Evolutionary conservation across 1,284 basidiomycete genomes (phyloP).

Genomic region (Xanthoconium separans): DNA sequence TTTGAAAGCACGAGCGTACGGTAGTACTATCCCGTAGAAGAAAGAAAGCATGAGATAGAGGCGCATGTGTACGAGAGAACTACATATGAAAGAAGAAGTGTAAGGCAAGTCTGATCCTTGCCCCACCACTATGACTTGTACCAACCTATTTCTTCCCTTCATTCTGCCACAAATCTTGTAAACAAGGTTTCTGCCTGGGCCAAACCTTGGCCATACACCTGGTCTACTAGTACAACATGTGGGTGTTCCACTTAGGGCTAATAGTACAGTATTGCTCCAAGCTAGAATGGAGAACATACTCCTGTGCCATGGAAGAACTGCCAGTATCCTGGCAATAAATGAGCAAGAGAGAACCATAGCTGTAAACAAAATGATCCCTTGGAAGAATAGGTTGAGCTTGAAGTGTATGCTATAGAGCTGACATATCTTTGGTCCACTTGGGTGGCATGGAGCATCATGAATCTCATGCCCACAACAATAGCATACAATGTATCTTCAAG

Average conservation of each 20-base stretch:
- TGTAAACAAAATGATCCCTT: slow-evolving; percentile 1
- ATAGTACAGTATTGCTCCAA: neutral
- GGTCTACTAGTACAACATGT: slow-evolving; percentile 19
- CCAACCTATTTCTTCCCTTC: no score
- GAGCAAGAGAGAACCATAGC: slow-evolving; percentile 35
- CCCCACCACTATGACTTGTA: no score
- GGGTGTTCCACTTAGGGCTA: neutral
- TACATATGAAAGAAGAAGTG: no score
- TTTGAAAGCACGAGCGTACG: no score
- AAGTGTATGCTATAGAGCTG: slow-evolving; percentile 35
- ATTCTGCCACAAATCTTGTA: no score
- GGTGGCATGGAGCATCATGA: slow-evolving; percentile 24
- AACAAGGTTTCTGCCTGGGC: no score
- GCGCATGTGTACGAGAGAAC: no score
- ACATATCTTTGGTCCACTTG: slow-evolving; percentile 31
- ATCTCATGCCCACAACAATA: slow-evolving; percentile 30
- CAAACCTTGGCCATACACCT: no score
- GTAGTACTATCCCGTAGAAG: no score
- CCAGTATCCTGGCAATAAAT: slow-evolving; percentile 34
- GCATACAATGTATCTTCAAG: no score
- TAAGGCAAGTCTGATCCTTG: no score
- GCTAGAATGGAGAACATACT: slow-evolving; percentile 11
- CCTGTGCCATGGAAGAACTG: slow-evolving; percentile 24
- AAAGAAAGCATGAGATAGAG: no score
- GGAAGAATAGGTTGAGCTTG: neutral